Evolutionary conservation across 2,329 filamentous ascomycete genomes (phyloP).

Genomic region (Talaromyces amestolkiae): DNA sequence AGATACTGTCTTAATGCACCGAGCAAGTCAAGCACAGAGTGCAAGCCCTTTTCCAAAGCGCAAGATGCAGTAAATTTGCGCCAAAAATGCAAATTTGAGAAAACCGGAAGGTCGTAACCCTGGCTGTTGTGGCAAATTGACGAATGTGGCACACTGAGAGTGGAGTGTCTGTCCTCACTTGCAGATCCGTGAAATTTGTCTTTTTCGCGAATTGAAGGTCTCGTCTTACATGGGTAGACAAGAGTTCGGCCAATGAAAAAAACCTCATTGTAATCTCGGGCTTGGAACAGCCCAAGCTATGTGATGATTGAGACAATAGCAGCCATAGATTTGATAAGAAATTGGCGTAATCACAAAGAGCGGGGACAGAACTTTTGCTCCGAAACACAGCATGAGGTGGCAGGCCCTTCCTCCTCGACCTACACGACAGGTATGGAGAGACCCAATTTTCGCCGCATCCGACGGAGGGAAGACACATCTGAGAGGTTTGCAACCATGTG

Average conservation of each 20-base stretch:
- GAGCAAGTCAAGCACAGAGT: neutral
- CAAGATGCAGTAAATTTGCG: neutral
- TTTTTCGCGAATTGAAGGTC: conserved; percentile 8
- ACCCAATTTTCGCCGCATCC: conserved; percentile 25
- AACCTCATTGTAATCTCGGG: conserved; percentile 6
- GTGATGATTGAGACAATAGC: conserved; percentile 3
- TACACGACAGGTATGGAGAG: conserved; percentile 20
- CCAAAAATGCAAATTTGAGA: conserved; percentile 9
- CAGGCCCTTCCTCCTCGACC: conserved; percentile 18
- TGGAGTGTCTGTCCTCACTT: conserved; percentile 20
- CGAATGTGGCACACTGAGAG: conserved; percentile 24
- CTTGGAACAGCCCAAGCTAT: neutral
- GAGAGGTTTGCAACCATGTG: conserved; percentile 25
- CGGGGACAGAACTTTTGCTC: conserved; percentile 11
- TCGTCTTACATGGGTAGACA: conserved; percentile 16
- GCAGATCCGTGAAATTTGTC: conserved; percentile 16
- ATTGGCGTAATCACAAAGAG: conserved; percentile 4
- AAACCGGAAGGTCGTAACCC: conserved; percentile 23
- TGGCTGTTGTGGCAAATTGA: conserved; percentile 31
- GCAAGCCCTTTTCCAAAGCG: neutral
- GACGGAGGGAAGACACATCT: conserved; percentile 26
- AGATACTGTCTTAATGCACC: neutral
- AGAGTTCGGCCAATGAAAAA: conserved; percentile 17
- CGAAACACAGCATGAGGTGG: conserved; percentile 14
- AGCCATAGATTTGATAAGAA: neutral